Base-by-base conservation (phyloP, 768 basidiomycete species). In the Thelephora aurantiotincta region DNA sequence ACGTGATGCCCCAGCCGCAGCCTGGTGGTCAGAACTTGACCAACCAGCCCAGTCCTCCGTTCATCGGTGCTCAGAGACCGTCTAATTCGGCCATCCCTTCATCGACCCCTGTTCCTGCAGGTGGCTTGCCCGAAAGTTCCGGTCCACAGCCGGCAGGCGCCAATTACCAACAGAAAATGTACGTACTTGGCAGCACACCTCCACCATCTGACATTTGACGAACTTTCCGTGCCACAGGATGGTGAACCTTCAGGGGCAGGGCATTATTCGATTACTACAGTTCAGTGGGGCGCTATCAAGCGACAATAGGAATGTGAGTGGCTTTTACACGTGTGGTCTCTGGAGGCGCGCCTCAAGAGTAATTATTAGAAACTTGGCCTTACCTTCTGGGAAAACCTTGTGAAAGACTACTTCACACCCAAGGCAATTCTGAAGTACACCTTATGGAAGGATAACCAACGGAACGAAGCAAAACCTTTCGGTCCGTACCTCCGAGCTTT, bases 371-470 rank as follows among this genome's bases (percentile, higher is more conserved):
- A 83, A 71, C 59, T 77, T 44, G 70, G 75, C 54, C 64, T 83
- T 42, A 67, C 72, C 12, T 82, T 73, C 67, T 90, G 87, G 88
- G 66, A 68, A 11, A 65, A 66, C 2, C 55, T 86, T 34, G 73
- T 87, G 50, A 68, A 69, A 44, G 76, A 80, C 23, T 88, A 79
- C 53, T 90, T 89, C 57, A 75, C 76, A 7, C 71, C 77, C 2
- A 75, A 75, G 50, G 81, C 84, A 18, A 62, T 74, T 42, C 77
- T 89, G 76, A 84, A 78, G 59, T 71, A 90, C 54, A 88, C 84
- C 2, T 64, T 90, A n/a, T 89, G 87, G 87, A 85, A 85, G 58
- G 86, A 88, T 60, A 87, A 83, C 55, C 75, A 78, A 57, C 73
- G 70, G 54, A 73, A 70, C 20, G 88, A 89, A 57, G 85, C 86